Percentiles rank a stretch among this genome's conserved stretches.
Evolutionary conservation across 495 filamentous ascomycete genomes (phyloP).

Genomic region (Physcia stellaris): DNA sequence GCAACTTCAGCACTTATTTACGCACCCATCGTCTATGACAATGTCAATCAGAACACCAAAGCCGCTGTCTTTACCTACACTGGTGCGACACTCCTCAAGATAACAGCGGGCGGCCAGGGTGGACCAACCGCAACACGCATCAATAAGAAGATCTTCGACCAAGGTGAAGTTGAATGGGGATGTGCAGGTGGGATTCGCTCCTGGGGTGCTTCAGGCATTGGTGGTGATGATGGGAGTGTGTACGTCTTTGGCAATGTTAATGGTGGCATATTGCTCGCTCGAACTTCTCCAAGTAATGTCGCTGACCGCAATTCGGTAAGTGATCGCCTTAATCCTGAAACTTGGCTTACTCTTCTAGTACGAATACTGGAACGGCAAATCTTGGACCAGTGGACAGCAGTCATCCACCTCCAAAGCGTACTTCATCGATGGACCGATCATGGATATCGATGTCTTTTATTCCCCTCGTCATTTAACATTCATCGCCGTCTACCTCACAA

Average conservation of each 20-base stretch:
- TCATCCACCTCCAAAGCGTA: constrained; percentile 10
- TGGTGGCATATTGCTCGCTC: constrained; percentile 17
- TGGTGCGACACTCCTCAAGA: constrained; percentile 17
- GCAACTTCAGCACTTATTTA: constrained; percentile 16
- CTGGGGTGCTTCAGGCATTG: constrained; percentile 21
- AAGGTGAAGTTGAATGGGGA: constrained; percentile 22
- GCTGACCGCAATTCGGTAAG: constrained; percentile 16
- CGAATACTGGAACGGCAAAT: constrained; percentile 18
- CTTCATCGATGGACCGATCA: constrained; percentile 18
- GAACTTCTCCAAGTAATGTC: constrained; percentile 10
- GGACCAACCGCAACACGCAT: constrained; percentile 19
- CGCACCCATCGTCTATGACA: constrained; percentile 22
- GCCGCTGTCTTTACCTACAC: constrained; percentile 19
- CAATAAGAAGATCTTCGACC: constrained; percentile 16
- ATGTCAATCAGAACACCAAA: constrained; percentile 17
- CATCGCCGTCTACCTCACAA: constrained; percentile 21
- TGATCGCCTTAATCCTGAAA: too few relatives aligned
- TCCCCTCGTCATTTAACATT: constrained; percentile 22
- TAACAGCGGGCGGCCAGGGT: constrained; percentile 16
- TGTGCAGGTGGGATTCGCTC: constrained; percentile 20
- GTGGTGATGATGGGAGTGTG: constrained; percentile 19
- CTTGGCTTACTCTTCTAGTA: constrained; percentile 10
- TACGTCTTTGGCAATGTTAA: constrained; percentile 19
- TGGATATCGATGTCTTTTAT: constrained; percentile 23
- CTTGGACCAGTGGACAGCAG: constrained; percentile 14